Evolutionary conservation across 768 basidiomycete genomes (phyloP).

Genomic region (Tulasnella sp.): DNA sequence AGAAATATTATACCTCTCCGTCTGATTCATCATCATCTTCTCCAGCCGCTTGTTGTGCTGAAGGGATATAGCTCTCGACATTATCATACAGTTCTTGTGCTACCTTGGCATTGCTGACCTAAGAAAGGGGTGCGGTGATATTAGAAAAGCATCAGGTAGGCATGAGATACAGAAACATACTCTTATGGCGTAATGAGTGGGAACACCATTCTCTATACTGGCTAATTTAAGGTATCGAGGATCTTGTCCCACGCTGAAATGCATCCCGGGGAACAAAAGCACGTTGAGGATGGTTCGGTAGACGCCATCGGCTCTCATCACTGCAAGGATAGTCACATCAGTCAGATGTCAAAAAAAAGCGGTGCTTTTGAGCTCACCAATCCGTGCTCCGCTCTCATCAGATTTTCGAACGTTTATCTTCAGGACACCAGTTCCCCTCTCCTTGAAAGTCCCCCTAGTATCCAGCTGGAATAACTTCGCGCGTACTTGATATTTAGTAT

Average conservation of each 20-base stretch:
- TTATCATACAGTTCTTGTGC: not conserved
- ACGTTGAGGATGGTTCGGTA: slow-evolving; percentile 29
- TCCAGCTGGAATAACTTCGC: slow-evolving; percentile 28
- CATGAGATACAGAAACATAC: not conserved
- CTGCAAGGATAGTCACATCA: slow-evolving; percentile 17
- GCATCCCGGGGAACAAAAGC: slow-evolving; percentile 26
- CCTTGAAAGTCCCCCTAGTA: slow-evolving; percentile 26
- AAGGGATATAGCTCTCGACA: not conserved
- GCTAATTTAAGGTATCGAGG: slow-evolving; percentile 16
- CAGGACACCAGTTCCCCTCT: slow-evolving; percentile 27
- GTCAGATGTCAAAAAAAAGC: not conserved
- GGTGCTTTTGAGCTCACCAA: slow-evolving; percentile 22
- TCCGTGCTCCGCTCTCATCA: slow-evolving; percentile 23
- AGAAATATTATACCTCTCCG: no score
- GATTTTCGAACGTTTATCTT: slow-evolving; percentile 25
- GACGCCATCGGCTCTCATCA: slow-evolving; percentile 32
- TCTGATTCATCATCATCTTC: no score
- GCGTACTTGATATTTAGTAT: slow-evolving; percentile 26
- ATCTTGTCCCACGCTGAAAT: slow-evolving; percentile 22
- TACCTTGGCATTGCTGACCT: not conserved
- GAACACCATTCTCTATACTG: slow-evolving; percentile 12
- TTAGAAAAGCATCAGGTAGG: no score
- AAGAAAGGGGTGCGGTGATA: no score
- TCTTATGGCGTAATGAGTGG: slow-evolving; percentile 15
- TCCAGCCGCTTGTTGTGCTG: no score